Evolutionary conservation across 768 basidiomycete species (phyloP), one percentile per base, ranked within the genome.

Genomic region (Leucosporidium yakuticum): DNA sequence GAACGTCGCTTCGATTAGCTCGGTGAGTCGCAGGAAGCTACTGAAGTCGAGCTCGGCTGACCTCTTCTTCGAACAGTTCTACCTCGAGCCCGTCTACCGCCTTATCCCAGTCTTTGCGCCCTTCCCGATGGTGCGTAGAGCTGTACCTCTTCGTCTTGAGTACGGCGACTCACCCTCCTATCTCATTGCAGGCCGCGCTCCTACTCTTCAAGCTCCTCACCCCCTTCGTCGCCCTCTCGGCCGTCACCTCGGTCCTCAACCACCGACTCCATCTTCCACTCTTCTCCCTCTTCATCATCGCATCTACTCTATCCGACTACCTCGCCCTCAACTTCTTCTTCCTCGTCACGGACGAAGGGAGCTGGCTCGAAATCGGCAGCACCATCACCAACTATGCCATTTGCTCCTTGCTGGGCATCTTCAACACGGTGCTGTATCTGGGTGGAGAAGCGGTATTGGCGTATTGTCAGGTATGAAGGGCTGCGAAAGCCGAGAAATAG

Each of bases 341-440:
- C 81, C 85, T 85, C 49, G 90, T 93, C 32, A 86, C 85, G 29
- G 89, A 93, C 77, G 47, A 73, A 84, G 88, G 91, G 0, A 90
- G 88, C 4, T 93, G 91, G 91, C 80, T 92, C 65, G 89, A 93
- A 75, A 93, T 91, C 62, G 90, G 91, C 9, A 88, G 90, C 75
- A 87, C 89, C 0, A 91, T 93, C 77, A 90, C 84, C 60, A 91
- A 91, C 80, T 93, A 91, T 79, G 87, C 87, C 73, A 89, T 92
- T 68, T 85, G 88, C 1, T 90, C 89, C 1, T 79, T 91, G 48
- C 80, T 93, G 63, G 81, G 89, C 50, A 81, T 90, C 6, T 91
- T 88, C 85, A 87, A 88, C 1, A 88, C 87, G 32, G 88, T 85
- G 1, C 85, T 92, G 27, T 88, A 88, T 69, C 84, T 84, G 0